Evolutionary conservation across 352 stramenopile genomes (phyloP).

Genomic region (Phytophthora tubulina): DNA sequence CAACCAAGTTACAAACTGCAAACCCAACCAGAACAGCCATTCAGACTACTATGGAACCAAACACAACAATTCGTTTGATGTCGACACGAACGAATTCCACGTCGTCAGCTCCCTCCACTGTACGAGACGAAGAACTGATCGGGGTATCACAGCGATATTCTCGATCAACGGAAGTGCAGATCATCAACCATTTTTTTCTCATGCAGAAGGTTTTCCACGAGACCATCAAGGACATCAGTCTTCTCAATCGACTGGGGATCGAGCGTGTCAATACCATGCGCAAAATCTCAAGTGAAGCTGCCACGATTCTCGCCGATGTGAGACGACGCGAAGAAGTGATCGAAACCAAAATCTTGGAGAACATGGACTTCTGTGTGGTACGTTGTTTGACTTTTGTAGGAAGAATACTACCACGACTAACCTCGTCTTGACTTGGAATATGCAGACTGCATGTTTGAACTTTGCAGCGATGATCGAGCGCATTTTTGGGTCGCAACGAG

Average conservation of each 20-base stretch:
- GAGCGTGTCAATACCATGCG: slow-evolving; percentile 33
- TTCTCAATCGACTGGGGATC: slow-evolving; percentile 49
- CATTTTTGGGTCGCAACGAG: slow-evolving; percentile 10
- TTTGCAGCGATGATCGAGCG: slow-evolving; percentile 31
- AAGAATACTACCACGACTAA: neutral
- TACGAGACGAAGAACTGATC: neutral
- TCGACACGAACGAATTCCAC: neutral
- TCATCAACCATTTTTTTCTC: slow-evolving; percentile 58
- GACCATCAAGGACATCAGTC: slow-evolving; percentile 57
- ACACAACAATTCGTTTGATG: neutral
- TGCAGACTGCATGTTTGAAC: slow-evolving; percentile 32
- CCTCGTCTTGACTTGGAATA: neutral
- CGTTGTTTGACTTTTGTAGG: neutral
- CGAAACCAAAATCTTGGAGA: slow-evolving; percentile 48
- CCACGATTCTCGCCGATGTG: slow-evolving; percentile 10
- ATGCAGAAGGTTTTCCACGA: slow-evolving; percentile 55
- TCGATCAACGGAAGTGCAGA: slow-evolving; percentile 41
- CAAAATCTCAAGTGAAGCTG: neutral
- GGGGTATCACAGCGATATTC: slow-evolving; percentile 1
- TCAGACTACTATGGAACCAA: neutral
- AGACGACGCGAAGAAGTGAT: slow-evolving; percentile 21
- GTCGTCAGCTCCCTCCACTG: neutral
- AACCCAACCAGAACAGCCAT: neutral
- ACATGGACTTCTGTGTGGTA: slow-evolving; percentile 56
- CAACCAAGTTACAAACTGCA: neutral